A percentile compares a stretch with the other conserved stretches of the same genome.
Conservation (phyloP, 106 monocot genomes). For the Acorus gramineus region DNA sequence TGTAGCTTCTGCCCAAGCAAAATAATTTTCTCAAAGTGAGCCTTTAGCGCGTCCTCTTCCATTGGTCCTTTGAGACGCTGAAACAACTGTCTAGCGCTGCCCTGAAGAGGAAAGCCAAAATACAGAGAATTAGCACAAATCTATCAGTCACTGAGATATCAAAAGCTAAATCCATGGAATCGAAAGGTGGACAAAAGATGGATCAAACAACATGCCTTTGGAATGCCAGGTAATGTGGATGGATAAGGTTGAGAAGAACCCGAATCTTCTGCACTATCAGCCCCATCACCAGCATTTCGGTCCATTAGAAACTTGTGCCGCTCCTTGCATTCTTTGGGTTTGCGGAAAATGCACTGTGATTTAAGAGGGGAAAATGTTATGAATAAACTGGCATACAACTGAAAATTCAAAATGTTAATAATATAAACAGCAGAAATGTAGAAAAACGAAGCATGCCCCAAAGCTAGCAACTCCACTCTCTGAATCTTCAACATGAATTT, state of each 20-base stretch:
- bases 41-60: conserved; percentile 84
- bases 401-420: neutral
- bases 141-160: neutral
- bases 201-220: conserved; percentile 47
- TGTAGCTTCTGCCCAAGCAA: conserved; percentile 49
- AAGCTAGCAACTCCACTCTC: neutral
- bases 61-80: conserved; percentile 90
- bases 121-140: neutral
- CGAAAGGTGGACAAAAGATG: neutral
- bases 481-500: neutral
- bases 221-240: conserved; percentile 90
- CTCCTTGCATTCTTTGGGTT: conserved; percentile 87
- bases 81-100: conserved; percentile 86
- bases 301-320: conserved; percentile 87
- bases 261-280: conserved; percentile 99
- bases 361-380: conserved; percentile 3
- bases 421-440: neutral
- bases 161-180: neutral
- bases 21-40: conserved; percentile 93
- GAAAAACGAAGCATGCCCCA: neutral
- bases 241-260: conserved; percentile 94
- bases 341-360: conserved; percentile 71
- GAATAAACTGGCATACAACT: conserved; percentile 1
- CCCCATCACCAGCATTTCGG: conserved; percentile 78
- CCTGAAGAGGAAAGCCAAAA: conserved; percentile 37